A percentile compares a stretch with the other conserved stretches of the same genome.
phyloP scores from a whole-genome alignment of 225 moss, liverwort and hornwort species.

The Rhytidiadelphus loreus region DNA sequence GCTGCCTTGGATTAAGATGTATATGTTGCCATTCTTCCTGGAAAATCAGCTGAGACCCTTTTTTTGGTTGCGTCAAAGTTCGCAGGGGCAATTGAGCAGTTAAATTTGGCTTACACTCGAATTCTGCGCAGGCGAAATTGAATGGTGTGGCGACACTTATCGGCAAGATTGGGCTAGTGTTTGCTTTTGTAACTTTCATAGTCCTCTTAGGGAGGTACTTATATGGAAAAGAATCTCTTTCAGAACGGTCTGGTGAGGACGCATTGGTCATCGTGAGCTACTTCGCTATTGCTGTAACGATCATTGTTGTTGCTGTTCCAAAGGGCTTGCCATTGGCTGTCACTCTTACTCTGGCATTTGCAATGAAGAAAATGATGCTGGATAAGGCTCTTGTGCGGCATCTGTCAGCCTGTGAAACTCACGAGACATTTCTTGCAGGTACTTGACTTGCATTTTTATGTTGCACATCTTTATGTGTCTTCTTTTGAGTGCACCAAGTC shows the following conservation, averaged over 20 bases:
- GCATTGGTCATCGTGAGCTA: conserved; percentile 53
- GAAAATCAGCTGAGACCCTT: not conserved
- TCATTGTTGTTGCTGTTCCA: conserved; percentile 92
- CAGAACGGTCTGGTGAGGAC: conserved; percentile 50
- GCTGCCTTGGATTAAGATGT: not conserved
- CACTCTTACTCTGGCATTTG: conserved; percentile 87
- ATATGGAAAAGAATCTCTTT: conserved; percentile 17
- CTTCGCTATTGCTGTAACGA: conserved; percentile 92
- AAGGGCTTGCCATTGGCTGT: conserved; percentile 95
- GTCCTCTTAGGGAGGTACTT: conserved; percentile 75
- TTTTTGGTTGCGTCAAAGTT: not conserved
- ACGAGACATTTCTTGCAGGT: too few species aligned
- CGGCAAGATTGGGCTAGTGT: conserved; percentile 68
- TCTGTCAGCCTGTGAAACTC: conserved; percentile 87
- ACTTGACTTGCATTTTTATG: too few species aligned
- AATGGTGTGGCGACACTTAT: conserved; percentile 74
- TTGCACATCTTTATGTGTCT: too few species aligned
- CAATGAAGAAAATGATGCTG: conserved; percentile 97
- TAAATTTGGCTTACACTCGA: not conserved
- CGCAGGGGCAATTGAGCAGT: not conserved
- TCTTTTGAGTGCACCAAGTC: too few species aligned
- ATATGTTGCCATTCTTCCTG: not conserved
- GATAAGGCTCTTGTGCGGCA: conserved; percentile 93
- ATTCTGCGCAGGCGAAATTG: conserved; percentile 67
- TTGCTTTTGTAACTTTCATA: conserved; percentile 61